These are phyloP conservation scores for Neurospora africana DNA, from an alignment of 495 filamentous ascomycete species.

Conservation along the genomic window DNA sequence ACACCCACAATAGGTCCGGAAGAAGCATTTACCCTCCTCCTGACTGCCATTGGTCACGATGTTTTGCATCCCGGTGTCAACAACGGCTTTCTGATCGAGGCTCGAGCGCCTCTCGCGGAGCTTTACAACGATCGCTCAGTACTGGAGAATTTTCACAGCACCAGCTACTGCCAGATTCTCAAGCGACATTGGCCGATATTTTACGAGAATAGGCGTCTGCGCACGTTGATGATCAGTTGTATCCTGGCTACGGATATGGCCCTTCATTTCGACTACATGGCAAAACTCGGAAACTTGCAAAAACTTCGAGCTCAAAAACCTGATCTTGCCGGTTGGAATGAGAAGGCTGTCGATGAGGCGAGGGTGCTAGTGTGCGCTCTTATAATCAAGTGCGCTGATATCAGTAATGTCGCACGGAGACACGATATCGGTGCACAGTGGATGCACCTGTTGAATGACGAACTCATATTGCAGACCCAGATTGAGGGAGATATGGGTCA, in stretches of 20 bases:
- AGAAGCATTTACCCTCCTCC: constrained; percentile 78
- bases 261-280: constrained; percentile 92
- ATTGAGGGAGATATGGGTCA: constrained; percentile 88
- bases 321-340: constrained; percentile 56
- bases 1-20: constrained; percentile 66
- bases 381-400: constrained; percentile 95
- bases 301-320: constrained; percentile 55
- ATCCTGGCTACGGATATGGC: constrained; percentile 98
- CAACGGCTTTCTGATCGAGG: constrained; percentile 86
- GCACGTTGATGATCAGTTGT: constrained; percentile 85
- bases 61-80: constrained; percentile 97
- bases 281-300: constrained; percentile 64
- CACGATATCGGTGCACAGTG: constrained; percentile 74
- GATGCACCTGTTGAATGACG: constrained; percentile 85
- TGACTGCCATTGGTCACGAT: constrained; percentile 94
- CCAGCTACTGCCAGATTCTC: constrained; percentile 92
- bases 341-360: constrained; percentile 56
- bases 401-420: constrained; percentile 89
- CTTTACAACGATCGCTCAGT: constrained; percentile 97
- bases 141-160: constrained; percentile 94
- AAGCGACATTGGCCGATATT: constrained; percentile 83
- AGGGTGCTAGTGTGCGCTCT: constrained; percentile 73
- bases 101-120: constrained; percentile 92
- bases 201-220: constrained; percentile 62
- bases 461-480: constrained; percentile 82